Conservation (phyloP, 2,329 filamentous ascomycete species). For the Esteya vermicola region DNA sequence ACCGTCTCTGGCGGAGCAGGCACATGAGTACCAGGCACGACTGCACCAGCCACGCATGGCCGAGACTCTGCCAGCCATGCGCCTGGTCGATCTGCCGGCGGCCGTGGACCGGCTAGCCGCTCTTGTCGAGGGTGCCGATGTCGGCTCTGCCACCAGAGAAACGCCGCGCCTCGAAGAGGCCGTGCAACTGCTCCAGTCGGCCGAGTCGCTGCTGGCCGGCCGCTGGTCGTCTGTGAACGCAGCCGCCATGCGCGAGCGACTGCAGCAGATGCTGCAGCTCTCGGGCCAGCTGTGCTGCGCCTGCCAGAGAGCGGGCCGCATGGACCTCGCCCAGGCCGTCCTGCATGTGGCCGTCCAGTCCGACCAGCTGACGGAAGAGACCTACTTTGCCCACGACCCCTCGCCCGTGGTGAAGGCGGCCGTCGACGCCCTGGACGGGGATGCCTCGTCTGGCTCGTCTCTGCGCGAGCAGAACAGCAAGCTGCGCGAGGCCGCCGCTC, state of each 20-base stretch:
- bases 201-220: neutral
- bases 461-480: too few relatives aligned
- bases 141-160: neutral
- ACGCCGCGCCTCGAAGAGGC: neutral
- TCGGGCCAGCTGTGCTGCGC: conserved; percentile 18
- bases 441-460: too few relatives aligned
- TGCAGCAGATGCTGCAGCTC: conserved; percentile 10
- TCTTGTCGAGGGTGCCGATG: neutral
- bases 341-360: conserved; percentile 14
- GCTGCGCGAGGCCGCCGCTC: conserved; percentile 1
- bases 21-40: conserved; percentile 2
- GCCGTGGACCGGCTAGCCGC: neutral
- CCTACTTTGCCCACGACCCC: conserved; percentile 22
- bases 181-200: neutral
- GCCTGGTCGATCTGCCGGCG: too few relatives aligned
- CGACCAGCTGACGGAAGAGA: conserved; percentile 17
- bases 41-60: too few relatives aligned
- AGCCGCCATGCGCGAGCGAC: too few relatives aligned
- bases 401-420: conserved; percentile 17
- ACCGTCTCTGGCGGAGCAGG: conserved; percentile 1
- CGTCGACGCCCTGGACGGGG: neutral
- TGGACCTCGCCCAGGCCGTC: conserved; percentile 18
- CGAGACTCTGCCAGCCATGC: too few relatives aligned
- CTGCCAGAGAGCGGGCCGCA: conserved; percentile 17
- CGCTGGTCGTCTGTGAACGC: too few relatives aligned